These are phyloP conservation scores for Pichia kudriavzevii DNA, from an alignment of 1,139 yeast genomes.

Conservation along the genomic window DNA sequence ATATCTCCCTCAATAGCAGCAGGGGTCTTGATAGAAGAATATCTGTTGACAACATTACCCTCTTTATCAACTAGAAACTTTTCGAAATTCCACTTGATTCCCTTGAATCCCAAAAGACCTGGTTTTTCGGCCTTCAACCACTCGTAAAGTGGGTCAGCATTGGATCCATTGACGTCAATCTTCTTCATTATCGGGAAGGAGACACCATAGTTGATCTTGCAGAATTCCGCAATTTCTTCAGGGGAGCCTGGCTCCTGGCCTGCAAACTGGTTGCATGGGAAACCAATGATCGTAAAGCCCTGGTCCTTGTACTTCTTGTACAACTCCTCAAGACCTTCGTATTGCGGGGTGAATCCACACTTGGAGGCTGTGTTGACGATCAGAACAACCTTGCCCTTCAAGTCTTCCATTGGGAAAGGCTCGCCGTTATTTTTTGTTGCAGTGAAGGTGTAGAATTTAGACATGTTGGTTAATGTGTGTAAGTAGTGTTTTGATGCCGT, in stretches of 20 bases:
- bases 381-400: constrained; percentile 85
- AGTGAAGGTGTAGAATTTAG: constrained; percentile 46
- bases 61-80: constrained; percentile 69
- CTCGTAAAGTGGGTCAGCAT: constrained; percentile 73
- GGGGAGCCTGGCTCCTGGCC: constrained; percentile 79
- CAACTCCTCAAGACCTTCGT: constrained; percentile 73
- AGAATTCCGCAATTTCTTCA: constrained; percentile 55
- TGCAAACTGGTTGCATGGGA: constrained; percentile 91
- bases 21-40: constrained; percentile 65
- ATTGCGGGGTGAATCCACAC: constrained; percentile 85
- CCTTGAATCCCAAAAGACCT: constrained; percentile 68
- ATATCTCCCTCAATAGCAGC: constrained; percentile 25
- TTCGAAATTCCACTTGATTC: constrained; percentile 93
- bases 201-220: constrained; percentile 67
- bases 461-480: constrained; percentile 14
- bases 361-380: constrained; percentile 91
- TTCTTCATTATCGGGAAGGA: constrained; percentile 84
- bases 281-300: constrained; percentile 76
- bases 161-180: constrained; percentile 80
- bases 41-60: constrained; percentile 71
- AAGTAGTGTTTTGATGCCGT: neutral
- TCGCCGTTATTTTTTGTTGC: constrained; percentile 54
- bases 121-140: constrained; percentile 60
- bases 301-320: constrained; percentile 70
- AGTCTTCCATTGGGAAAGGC: constrained; percentile 57